phyloP scores from a whole-genome alignment of 2,329 filamentous ascomycete species.

The Calonectria pteridis region DNA sequence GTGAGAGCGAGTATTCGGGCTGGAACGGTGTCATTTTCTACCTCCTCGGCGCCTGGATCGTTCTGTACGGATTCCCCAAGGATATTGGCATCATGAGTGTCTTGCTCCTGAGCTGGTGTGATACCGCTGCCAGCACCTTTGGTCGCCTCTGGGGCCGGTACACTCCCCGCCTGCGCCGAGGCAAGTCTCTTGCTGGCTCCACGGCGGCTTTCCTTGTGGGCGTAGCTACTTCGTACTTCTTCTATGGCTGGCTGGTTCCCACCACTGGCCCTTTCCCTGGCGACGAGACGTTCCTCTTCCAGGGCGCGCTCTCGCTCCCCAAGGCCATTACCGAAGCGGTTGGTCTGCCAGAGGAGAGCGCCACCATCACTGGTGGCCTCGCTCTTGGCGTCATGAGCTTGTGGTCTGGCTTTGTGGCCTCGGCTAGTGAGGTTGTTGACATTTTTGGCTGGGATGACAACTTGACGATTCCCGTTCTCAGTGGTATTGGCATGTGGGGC shows the following conservation, averaged over 20 bases:
- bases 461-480: slow-evolving; percentile 93
- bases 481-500: slow-evolving; percentile 88
- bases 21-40: slow-evolving; percentile 99
- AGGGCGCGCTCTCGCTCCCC: slow-evolving; percentile 80
- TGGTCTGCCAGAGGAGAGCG: slow-evolving; percentile 69
- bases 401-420: slow-evolving; percentile 89
- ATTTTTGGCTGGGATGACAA: slow-evolving; percentile 97
- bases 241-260: slow-evolving; percentile 90
- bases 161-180: slow-evolving; percentile 84
- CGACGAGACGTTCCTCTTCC: slow-evolving; percentile 82
- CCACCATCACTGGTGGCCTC: slow-evolving; percentile 75
- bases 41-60: slow-evolving; percentile 88
- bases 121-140: slow-evolving; percentile 95
- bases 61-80: slow-evolving; percentile 90
- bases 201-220: slow-evolving; percentile 86
- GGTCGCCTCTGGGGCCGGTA: slow-evolving; percentile 90
- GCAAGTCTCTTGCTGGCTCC: slow-evolving; percentile 93
- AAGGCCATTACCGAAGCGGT: slow-evolving; percentile 67
- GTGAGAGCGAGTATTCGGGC: slow-evolving; percentile 91
- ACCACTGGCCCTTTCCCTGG: slow-evolving; percentile 74
- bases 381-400: slow-evolving; percentile 86
- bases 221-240: slow-evolving; percentile 83
- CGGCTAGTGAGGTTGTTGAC: slow-evolving; percentile 90
- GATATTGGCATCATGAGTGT: slow-evolving; percentile 92
- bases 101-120: slow-evolving; percentile 95